phyloP scores from a whole-genome alignment of 2,329 filamentous ascomycete genomes.

The Sporothrix protearum region DNA sequence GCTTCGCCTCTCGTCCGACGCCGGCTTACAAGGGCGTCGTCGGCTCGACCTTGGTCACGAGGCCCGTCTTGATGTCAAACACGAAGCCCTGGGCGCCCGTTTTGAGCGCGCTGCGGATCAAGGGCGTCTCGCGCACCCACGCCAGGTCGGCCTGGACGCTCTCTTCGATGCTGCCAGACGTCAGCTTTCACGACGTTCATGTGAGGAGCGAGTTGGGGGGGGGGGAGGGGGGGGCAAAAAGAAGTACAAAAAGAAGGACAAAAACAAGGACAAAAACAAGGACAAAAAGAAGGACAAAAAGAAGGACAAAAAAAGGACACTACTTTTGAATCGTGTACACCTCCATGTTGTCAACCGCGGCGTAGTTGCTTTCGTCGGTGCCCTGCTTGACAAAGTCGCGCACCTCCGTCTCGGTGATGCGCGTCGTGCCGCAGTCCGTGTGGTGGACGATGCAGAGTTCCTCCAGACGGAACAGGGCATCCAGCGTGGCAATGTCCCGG shows the following conservation, averaged over 20 bases:
- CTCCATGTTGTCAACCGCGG: conserved; percentile 9
- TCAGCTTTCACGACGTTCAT: neutral
- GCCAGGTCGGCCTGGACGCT: conserved; percentile 9
- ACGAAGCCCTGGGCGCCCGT: neutral
- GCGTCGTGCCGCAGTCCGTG: conserved; percentile 10
- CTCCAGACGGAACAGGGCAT: neutral
- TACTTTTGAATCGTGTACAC: neutral
- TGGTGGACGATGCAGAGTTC: conserved; percentile 14
- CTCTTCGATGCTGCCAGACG: neutral
- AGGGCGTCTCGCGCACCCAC: neutral
- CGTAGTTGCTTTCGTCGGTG: neutral
- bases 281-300: no score
- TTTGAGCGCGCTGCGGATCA: neutral
- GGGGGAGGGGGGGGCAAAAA: no score
- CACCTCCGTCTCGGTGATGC: neutral
- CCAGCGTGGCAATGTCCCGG: neutral
- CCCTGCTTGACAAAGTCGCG: neutral
- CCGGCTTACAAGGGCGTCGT: neutral
- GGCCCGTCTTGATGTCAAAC: conserved; percentile 12
- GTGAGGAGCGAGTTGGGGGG: no score
- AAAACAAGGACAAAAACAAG: no score
- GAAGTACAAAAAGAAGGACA: no score
- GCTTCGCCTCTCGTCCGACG: no score
- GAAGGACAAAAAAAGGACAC: neutral
- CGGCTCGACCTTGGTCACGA: conserved; percentile 8